Evolutionary conservation across 495 filamentous ascomycete species (phyloP).

Genomic region (Cenococcum geophilum): DNA sequence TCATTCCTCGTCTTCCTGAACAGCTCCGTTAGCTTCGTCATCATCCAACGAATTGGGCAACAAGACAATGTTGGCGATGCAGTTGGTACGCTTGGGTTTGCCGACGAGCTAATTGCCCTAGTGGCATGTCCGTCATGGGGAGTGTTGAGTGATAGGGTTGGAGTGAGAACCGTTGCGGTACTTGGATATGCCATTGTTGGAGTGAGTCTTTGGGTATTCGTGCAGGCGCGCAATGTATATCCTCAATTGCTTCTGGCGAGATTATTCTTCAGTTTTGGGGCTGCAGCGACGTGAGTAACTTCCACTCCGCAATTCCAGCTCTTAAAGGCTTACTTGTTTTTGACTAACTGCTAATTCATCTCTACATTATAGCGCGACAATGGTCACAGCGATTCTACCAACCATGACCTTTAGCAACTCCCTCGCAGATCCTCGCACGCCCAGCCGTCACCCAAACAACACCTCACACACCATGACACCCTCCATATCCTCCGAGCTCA

Average conservation of each 20-base stretch:
- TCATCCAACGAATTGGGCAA: conserved; percentile 80
- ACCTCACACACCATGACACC: conserved; percentile 30
- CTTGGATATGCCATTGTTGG: conserved; percentile 76
- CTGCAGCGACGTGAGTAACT: conserved; percentile 64
- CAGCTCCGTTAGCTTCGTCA: conserved; percentile 84
- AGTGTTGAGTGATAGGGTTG: conserved; percentile 78
- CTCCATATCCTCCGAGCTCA: conserved; percentile 39
- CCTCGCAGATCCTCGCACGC: conserved; percentile 17
- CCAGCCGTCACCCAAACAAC: conserved; percentile 13
- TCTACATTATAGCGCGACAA: conserved; percentile 56
- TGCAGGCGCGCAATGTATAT: conserved; percentile 81
- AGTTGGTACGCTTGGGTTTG: conserved; percentile 91
- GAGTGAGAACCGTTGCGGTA: conserved; percentile 64
- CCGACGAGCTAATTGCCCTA: conserved; percentile 86
- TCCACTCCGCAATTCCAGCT: neutral
- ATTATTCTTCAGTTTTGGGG: conserved; percentile 83
- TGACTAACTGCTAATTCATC: conserved; percentile 6
- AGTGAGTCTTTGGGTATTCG: conserved; percentile 67
- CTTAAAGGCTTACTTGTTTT: neutral
- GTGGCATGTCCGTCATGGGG: conserved; percentile 91
- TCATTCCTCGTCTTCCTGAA: conserved; percentile 98
- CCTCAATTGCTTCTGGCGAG: conserved; percentile 82
- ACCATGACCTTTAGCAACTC: conserved; percentile 54
- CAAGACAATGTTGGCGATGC: conserved; percentile 74
- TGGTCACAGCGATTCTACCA: conserved; percentile 94